A percentile compares a stretch with the other conserved stretches of the same genome.
Conservation (phyloP, 768 basidiomycete genomes). For the Tulasnella sp. region DNA sequence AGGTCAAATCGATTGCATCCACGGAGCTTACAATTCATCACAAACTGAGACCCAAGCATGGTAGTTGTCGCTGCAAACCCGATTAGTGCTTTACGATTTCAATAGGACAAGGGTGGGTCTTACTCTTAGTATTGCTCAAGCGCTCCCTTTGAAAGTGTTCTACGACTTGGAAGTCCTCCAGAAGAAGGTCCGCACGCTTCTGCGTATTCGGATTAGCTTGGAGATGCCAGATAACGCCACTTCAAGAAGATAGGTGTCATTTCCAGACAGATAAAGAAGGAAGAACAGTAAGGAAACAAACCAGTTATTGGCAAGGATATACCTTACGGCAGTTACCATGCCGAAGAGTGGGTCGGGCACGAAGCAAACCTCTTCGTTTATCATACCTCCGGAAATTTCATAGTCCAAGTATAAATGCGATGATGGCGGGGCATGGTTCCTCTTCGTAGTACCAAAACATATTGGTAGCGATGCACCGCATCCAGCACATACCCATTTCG, state of each 20-base stretch:
- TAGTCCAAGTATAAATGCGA: not conserved
- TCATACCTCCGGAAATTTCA: not conserved
- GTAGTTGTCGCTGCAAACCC: not conserved
- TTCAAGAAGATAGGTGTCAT: not conserved
- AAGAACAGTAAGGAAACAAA: not conserved
- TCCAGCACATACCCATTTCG: slow-evolving; percentile 67
- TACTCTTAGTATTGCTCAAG: not conserved
- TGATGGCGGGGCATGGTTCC: not conserved
- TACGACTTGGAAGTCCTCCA: slow-evolving; percentile 23
- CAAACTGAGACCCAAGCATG: slow-evolving; percentile 30
- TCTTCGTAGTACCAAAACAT: not conserved
- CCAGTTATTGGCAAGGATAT: slow-evolving; percentile 26
- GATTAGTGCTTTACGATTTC: not conserved
- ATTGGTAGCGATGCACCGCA: slow-evolving; percentile 53
- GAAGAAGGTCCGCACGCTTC: not conserved
- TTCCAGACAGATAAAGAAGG: not conserved
- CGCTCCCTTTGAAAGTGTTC: slow-evolving; percentile 25
- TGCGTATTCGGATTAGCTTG: not conserved
- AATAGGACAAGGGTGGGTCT: not conserved
- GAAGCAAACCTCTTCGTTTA: not conserved
- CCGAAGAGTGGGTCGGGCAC: not conserved
- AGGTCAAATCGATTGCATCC: not conserved
- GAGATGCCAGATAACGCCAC: slow-evolving; percentile 31
- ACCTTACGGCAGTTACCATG: not conserved
- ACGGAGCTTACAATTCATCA: slow-evolving; percentile 27